Conservation (phyloP, 2,329 filamentous ascomycete species). For the Lasiodiplodia gonubiensis region DNA sequence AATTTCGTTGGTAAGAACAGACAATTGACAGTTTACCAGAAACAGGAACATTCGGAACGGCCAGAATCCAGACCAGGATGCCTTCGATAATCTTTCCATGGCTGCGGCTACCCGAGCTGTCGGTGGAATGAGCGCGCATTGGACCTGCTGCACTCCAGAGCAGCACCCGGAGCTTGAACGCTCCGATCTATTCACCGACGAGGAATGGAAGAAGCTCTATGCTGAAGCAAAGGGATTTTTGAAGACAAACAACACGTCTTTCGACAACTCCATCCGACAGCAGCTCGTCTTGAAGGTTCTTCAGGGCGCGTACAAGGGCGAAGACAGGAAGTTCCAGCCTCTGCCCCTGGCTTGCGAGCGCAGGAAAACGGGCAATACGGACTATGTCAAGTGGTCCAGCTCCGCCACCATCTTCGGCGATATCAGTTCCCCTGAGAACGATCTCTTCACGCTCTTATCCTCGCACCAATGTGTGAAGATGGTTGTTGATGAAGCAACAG, state of each 20-base stretch:
- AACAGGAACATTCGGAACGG: not conserved
- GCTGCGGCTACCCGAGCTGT: constrained; percentile 33
- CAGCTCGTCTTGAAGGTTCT: not conserved
- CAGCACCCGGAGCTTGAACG: constrained; percentile 24
- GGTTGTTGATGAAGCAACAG: not conserved
- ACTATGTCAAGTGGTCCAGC: not conserved
- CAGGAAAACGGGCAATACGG: not conserved
- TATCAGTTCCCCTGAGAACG: not conserved
- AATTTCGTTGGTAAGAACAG: too few species aligned
- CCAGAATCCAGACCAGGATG: constrained; percentile 31
- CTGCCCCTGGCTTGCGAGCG: not conserved
- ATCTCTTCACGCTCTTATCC: not conserved
- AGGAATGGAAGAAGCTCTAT: not conserved
- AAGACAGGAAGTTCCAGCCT: not conserved
- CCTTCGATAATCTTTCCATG: constrained; percentile 24
- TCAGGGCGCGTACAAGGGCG: not conserved
- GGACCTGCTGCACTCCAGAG: constrained; percentile 35
- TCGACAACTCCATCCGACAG: not conserved
- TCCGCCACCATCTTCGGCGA: not conserved
- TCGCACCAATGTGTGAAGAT: not conserved
- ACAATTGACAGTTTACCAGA: too few species aligned
- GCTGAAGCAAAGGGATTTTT: not conserved
- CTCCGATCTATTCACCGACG: constrained; percentile 12
- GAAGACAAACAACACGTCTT: not conserved
- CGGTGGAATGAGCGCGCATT: constrained; percentile 38